phyloP scores from a whole-genome alignment of 371 early-diverging fungal genomes.

The Agmasoma carcini region DNA sequence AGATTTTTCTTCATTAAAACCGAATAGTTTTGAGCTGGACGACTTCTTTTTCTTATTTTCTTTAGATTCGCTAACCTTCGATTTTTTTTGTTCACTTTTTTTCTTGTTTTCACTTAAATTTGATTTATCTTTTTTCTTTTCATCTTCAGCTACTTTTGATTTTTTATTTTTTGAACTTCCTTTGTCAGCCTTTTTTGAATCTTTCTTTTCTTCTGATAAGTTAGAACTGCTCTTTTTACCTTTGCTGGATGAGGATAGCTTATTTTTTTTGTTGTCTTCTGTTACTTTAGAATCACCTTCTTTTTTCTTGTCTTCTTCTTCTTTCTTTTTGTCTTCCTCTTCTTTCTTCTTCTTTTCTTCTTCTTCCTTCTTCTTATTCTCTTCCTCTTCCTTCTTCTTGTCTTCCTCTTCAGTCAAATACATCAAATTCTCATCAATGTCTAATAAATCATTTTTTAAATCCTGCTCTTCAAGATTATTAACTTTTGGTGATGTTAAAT shows the following conservation, averaged over 20 bases:
- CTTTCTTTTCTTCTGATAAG: background rate
- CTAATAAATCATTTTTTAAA: no score
- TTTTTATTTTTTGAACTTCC: background rate
- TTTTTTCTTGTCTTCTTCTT: constrained; percentile 1
- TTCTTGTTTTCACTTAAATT: background rate
- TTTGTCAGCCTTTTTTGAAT: background rate
- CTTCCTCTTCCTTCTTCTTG: background rate
- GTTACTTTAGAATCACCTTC: background rate
- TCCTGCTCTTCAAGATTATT: no score
- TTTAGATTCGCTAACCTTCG: background rate
- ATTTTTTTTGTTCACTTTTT: no score
- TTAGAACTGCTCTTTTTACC: background rate
- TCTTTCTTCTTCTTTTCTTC: background rate
- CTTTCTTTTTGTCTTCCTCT: background rate
- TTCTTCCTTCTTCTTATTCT: background rate
- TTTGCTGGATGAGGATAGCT: background rate
- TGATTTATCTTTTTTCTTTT: constrained; percentile 14
- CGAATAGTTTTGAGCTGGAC: background rate
- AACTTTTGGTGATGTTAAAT: no score
- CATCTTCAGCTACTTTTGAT: constrained; percentile 8
- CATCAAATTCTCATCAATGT: background rate
- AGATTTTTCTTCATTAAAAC: no score
- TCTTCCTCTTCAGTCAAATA: background rate
- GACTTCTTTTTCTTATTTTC: background rate
- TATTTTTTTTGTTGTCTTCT: background rate